Evolutionary conservation across 2,329 filamentous ascomycete genomes (phyloP).

Genomic region (Helminthosporium solani): DNA sequence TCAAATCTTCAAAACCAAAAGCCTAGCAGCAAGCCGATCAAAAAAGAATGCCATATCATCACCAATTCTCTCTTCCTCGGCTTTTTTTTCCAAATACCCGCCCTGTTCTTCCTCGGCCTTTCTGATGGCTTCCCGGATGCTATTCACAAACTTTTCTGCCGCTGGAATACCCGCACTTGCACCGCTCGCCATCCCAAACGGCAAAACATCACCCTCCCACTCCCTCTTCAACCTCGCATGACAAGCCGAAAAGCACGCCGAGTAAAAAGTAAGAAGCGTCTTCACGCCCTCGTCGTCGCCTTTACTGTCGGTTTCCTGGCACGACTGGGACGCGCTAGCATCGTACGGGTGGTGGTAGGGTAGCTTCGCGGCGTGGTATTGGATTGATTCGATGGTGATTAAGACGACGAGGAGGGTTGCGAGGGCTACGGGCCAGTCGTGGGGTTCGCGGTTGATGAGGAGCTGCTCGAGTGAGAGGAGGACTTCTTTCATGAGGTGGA

Average conservation of each 20-base stretch:
- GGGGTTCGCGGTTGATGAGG: conserved; percentile 28
- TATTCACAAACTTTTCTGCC: conserved; percentile 31
- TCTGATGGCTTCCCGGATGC: conserved; percentile 28
- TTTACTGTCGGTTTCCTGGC: conserved; percentile 9
- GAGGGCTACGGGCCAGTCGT: conserved; percentile 37
- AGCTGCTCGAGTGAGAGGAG: conserved; percentile 35
- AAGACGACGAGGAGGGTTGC: conserved; percentile 36
- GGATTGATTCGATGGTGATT: conserved; percentile 42
- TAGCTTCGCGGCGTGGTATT: conserved; percentile 41
- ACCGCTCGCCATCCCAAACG: neutral
- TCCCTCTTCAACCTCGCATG: conserved; percentile 31
- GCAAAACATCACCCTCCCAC: conserved; percentile 28
- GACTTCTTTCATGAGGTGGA: conserved; percentile 33
- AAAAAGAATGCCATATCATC: conserved; percentile 42
- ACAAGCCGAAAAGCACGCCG: conserved; percentile 35
- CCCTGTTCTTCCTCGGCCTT: conserved; percentile 12
- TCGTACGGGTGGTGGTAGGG: conserved; percentile 33
- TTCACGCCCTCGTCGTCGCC: conserved; percentile 31
- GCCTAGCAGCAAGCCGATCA: conserved; percentile 38
- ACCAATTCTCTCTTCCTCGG: conserved; percentile 16
- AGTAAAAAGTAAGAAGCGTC: conserved; percentile 34
- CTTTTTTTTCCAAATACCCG: conserved; percentile 27
- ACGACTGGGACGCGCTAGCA: neutral
- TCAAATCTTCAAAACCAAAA: conserved; percentile 25
- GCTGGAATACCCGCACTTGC: conserved; percentile 1